phyloP scores from a whole-genome alignment of 352 stramenopile species.

The Globisporangium nunn region DNA sequence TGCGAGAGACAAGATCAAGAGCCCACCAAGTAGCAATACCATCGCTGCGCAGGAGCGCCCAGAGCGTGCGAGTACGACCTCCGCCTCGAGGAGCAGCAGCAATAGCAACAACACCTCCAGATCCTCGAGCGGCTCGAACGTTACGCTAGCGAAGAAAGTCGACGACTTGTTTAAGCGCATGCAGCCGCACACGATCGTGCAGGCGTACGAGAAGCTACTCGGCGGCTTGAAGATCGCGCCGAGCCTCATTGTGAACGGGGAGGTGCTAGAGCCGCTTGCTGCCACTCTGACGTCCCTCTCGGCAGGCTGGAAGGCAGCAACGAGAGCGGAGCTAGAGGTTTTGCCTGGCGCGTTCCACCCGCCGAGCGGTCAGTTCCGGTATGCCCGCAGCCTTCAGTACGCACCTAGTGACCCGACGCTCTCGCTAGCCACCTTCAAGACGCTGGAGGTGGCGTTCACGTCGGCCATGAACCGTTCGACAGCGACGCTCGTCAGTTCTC shows the following conservation, averaged over 20 bases:
- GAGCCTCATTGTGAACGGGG: slow-evolving; percentile 32
- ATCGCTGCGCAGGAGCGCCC: too few relatives aligned
- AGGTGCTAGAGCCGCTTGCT: slow-evolving; percentile 16
- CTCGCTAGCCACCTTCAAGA: slow-evolving; percentile 21
- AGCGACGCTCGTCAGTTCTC: slow-evolving; percentile 9
- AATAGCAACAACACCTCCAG: neutral
- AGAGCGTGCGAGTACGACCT: neutral
- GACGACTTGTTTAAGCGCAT: slow-evolving; percentile 43
- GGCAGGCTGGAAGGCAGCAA: slow-evolving; percentile 9
- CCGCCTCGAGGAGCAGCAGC: neutral
- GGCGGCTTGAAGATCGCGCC: slow-evolving; percentile 21
- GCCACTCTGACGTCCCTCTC: slow-evolving; percentile 11
- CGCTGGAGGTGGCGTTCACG: slow-evolving; percentile 18
- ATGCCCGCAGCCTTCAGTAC: slow-evolving; percentile 28
- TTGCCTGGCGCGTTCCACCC: slow-evolving; percentile 14
- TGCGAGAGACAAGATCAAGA: slow-evolving; percentile 8
- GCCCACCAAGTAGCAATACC: slow-evolving; percentile 2
- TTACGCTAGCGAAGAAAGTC: slow-evolving; percentile 26
- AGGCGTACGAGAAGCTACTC: slow-evolving; percentile 42
- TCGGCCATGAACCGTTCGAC: slow-evolving; percentile 12
- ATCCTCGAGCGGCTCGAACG: neutral
- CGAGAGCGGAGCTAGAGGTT: slow-evolving; percentile 6
- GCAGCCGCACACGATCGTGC: slow-evolving; percentile 47
- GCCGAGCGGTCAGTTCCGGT: slow-evolving; percentile 23
- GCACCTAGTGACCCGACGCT: slow-evolving; percentile 15